These are phyloP conservation scores for Metroxylon sagu DNA, from an alignment of 176 grass and related monocot species.

Conservation along the genomic window DNA sequence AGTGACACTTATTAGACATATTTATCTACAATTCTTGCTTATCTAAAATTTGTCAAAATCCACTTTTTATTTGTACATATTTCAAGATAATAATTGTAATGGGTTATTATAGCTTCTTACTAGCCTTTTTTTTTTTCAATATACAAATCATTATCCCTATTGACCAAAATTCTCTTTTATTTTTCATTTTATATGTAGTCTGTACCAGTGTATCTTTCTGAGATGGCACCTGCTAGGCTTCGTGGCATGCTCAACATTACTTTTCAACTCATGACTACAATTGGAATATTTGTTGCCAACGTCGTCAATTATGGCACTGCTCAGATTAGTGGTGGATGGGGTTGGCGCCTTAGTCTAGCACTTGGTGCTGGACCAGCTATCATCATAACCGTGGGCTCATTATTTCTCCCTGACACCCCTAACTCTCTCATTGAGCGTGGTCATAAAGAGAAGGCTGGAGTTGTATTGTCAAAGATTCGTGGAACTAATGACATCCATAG, in stretches of 20 bases:
- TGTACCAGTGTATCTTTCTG: conserved; percentile 17
- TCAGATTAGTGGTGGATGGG: conserved; percentile 13
- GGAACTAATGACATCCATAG: conserved; percentile 5
- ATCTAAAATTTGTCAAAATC: too few species aligned
- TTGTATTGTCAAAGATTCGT: conserved; percentile 13
- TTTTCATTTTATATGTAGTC: conserved; percentile 8
- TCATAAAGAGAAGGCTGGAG: conserved; percentile 7
- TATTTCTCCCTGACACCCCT: conserved; percentile 17
- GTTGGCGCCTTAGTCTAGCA: conserved; percentile 7
- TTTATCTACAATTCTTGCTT: too few species aligned
- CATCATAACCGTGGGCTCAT: conserved; percentile 13
- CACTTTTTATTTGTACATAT: too few species aligned
- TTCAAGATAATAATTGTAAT: too few species aligned
- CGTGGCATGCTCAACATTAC: conserved; percentile 20
- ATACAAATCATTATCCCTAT: not conserved
- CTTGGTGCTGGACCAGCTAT: conserved; percentile 7
- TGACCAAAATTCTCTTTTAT: not conserved
- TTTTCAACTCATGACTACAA: conserved; percentile 21
- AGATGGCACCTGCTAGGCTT: conserved; percentile 15
- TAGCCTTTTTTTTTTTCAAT: too few species aligned
- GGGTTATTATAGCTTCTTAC: too few species aligned
- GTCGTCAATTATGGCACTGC: conserved; percentile 9
- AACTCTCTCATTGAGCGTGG: conserved; percentile 23
- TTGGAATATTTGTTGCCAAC: conserved; percentile 13
- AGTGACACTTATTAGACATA: too few species aligned